phyloP scores from a whole-genome alignment of 139 green algal genomes.

The Coelastrella sp. region DNA sequence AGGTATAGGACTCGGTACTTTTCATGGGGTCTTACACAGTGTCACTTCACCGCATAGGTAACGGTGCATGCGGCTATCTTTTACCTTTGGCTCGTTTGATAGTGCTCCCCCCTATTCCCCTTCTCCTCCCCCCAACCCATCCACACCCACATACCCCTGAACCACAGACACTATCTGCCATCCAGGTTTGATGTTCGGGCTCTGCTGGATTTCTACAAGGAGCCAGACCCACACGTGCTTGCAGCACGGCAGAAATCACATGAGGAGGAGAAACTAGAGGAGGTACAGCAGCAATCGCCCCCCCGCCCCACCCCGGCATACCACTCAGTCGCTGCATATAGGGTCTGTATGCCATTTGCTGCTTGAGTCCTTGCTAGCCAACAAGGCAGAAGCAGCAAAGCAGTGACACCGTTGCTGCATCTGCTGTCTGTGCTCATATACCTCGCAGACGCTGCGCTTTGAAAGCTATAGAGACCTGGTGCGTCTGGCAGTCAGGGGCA shows the following conservation, averaged over 20 bases:
- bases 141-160: neutral
- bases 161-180: neutral
- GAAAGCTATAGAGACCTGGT: constrained; percentile 80
- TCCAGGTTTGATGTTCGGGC: constrained; percentile 75
- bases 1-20: too few species aligned
- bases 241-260: constrained; percentile 47
- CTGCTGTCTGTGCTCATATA: neutral
- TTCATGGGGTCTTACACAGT: too few species aligned
- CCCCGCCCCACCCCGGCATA: neutral
- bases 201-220: constrained; percentile 80
- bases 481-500: constrained; percentile 56
- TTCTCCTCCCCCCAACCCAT: too few species aligned
- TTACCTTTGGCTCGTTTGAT: too few species aligned
- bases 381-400: neutral
- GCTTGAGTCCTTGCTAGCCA: neutral
- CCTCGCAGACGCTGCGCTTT: constrained; percentile 71
- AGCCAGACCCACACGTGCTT: constrained; percentile 57
- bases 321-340: neutral
- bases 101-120: too few species aligned
- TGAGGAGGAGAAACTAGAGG: constrained; percentile 72
- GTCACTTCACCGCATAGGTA: too few species aligned
- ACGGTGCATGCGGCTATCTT: too few species aligned
- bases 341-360: neutral
- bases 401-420: neutral
- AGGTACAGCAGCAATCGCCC: constrained; percentile 47